Base-by-base conservation (phyloP, 345 rosid species). In the Heritiera fomes region DNA sequence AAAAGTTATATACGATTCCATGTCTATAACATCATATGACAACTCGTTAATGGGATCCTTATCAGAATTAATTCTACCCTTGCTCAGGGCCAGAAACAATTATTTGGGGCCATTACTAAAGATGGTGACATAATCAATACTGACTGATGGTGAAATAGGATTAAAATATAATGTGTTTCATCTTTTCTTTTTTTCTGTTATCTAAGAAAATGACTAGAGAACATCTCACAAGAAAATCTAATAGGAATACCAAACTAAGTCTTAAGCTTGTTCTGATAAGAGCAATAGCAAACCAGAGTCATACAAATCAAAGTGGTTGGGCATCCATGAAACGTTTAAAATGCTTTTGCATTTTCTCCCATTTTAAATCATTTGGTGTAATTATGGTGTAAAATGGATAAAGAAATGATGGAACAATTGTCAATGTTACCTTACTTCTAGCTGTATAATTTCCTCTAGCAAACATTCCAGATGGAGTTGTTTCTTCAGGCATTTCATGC, bases 371-470 rank as follows among this genome's bases (percentile, higher is more conserved):
- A 30, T 30, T 61, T 61, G 3, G 43, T 63, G 45, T n/a, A 63
- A 63, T 63, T 14, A 34, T 15, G 4, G 4, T 7, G 46, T 38
- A 64, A 11, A 63, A 34, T 0, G 8, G 20, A 17, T 34, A 64
- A 64, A 1, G 46, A 65, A 41, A 40, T 2, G 0, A 7, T 18
- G 8, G n/a, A 40, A 17, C 50, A 10, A 65, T 46, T 46, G 18
- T 23, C 5, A 7, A 41, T 8, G 43, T 43, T 67, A 67, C 98
- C 94, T 83, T 95, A 66, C 86, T 91, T 85, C 83, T 89, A 61
- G 98, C 98, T 1, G 98, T 72, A 78, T 93, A 95, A 2, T 91
- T 85, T 75, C 99, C 99, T 87, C 97, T 88, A 74, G 96, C 96
- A 61, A 93, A 93, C 0, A 93, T 84, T 50, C 97, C 99, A 80